Evolutionary conservation across 768 basidiomycete species (phyloP).

Genomic region (Coprinopsis marcescibilis): DNA sequence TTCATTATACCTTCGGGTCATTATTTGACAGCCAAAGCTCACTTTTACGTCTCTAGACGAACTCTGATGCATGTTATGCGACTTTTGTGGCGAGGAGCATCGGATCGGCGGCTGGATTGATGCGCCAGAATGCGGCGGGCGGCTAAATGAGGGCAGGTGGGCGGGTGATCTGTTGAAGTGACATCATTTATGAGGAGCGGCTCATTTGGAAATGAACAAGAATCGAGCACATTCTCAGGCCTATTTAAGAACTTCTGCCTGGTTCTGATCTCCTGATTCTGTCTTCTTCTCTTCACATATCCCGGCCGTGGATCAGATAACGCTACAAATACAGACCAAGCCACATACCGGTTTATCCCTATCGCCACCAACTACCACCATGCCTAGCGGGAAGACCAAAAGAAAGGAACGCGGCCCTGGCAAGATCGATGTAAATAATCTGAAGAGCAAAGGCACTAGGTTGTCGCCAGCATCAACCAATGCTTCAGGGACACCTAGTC

Average conservation of each 20-base stretch:
- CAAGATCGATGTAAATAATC: slow-evolving; percentile 5
- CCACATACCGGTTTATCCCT: not conserved
- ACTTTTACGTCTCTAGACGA: too few species aligned
- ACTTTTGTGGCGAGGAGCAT: too few species aligned
- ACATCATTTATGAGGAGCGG: not conserved
- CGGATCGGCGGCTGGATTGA: too few species aligned
- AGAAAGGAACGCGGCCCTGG: slow-evolving; percentile 16
- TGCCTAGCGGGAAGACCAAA: slow-evolving; percentile 16
- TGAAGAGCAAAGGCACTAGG: slow-evolving; percentile 9
- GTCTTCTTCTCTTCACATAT: not conserved
- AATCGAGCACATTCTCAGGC: not conserved
- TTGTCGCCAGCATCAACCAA: slow-evolving; percentile 7
- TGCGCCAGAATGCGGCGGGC: too few species aligned
- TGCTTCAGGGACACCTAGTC: slow-evolving; percentile 20
- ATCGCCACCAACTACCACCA: slow-evolving; percentile 4
- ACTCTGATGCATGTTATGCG: too few species aligned
- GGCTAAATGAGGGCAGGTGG: not conserved
- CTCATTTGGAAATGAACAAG: too few species aligned
- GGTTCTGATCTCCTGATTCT: not conserved
- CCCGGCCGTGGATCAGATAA: not conserved
- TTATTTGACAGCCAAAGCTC: too few species aligned
- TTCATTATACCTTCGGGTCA: too few species aligned
- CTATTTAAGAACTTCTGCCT: not conserved
- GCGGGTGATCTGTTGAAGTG: not conserved
- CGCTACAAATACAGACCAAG: too few species aligned